These are phyloP conservation scores for Neltuma alba DNA, from an alignment of 306 rosid species.

Conservation along the genomic window DNA sequence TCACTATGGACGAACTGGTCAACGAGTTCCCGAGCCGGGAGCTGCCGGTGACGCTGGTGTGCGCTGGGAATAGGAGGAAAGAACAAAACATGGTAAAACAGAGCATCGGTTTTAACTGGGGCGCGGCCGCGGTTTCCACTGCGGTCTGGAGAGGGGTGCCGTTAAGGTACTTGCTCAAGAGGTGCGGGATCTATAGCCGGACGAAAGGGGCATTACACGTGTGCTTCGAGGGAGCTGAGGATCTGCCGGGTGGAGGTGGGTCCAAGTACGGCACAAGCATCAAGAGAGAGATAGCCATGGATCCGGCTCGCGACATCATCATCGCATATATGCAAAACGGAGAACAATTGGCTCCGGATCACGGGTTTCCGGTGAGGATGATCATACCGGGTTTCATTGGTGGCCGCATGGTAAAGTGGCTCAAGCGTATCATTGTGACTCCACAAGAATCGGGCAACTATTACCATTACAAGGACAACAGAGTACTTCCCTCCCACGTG, in stretches of 20 bases:
- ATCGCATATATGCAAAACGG: conserved; percentile 90
- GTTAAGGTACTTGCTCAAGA: conserved; percentile 50
- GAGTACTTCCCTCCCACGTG: conserved; percentile 81
- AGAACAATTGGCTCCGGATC: conserved; percentile 63
- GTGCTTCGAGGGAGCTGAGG: conserved; percentile 88
- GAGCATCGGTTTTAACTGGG: conserved; percentile 87
- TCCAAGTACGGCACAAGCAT: conserved; percentile 75
- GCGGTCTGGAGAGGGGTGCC: conserved; percentile 80
- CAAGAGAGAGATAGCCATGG: conserved; percentile 65
- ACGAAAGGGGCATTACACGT: conserved; percentile 60
- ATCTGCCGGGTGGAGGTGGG: conserved; percentile 88
- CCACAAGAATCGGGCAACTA: conserved; percentile 55
- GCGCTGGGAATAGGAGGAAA: conserved; percentile 81
- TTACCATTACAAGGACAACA: conserved; percentile 72
- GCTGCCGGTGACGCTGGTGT: conserved; percentile 62
- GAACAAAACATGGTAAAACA: conserved; percentile 84
- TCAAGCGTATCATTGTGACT: conserved; percentile 74
- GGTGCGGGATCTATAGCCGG: conserved; percentile 57
- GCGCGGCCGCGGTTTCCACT: conserved; percentile 67
- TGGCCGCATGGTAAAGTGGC: conserved; percentile 89
- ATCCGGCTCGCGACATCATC: conserved; percentile 75
- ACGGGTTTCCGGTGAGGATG: conserved; percentile 78
- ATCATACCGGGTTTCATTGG: conserved; percentile 80
- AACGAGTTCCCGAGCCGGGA: conserved; percentile 56
- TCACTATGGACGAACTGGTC: conserved; percentile 68